Evolutionary conservation across 208 protist genomes (phyloP), one percentile per base, ranked within the genome.

Genomic region (Acanthamoeba triangularis): DNA sequence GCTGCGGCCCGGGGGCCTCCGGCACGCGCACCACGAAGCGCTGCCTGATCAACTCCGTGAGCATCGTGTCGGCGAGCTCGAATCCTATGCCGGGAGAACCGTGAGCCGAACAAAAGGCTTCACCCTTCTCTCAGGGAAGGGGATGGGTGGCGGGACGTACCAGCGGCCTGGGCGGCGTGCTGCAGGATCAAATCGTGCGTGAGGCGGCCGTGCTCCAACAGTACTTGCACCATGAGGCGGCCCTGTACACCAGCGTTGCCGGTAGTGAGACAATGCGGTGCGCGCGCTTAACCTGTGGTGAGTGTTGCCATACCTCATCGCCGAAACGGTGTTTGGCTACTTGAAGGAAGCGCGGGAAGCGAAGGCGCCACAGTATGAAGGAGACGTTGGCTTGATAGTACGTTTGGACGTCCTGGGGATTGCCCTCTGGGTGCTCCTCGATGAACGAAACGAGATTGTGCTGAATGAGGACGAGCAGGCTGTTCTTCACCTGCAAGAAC

Each of bases 381-480:
- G 28, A n/a, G 20, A 92, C 33, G 56, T 72, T 92, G 85, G 61
- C 61, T 14, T 92, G 59, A 56, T 92, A 92, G 85, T 72, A 92
- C 6, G 85, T 92, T 13, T 72, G 59, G 8, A 92, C 37, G 30
- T 74, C 44, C 28, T 44, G 28, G 20, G 28, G 85, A 30, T 92
- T 23, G 56, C 18, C 37, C 20, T 35, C 25, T n/a, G 67, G 54
- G 59, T 74, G 69, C 85, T 92, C 85, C 61, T 92, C 85, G 85
- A 74, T 47, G 61, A 92, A 92, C 44, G 85, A 92, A 56, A 74
- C 85, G 33, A 92, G 52, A 33, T 92, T 74, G 85, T 92, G 85
- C 44, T 92, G 85, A 13, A 92, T 92, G 59, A 92, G 85, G 20
- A 92, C n/a, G 59, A 92, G 52, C 59, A 92, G 14, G 61, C 85